Percentiles rank a stretch among this genome's conserved stretches.
phyloP scores from a whole-genome alignment of 2,329 filamentous ascomycete species.

The Stemphylium vesicarium region DNA sequence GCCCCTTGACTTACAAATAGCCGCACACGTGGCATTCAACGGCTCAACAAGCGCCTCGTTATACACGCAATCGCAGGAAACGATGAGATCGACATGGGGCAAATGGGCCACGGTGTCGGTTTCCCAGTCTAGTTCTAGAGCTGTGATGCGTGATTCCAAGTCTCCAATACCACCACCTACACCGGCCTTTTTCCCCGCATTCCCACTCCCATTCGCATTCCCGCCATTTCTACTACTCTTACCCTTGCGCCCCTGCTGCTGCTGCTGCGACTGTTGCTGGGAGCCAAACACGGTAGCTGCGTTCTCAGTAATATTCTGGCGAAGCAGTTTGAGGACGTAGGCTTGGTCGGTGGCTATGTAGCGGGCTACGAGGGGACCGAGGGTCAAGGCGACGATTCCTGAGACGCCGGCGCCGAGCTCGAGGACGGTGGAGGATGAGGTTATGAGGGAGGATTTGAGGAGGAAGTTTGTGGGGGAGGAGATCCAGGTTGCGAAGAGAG shows the following conservation, averaged over 20 bases:
- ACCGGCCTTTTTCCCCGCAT: not conserved
- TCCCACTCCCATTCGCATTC: conserved; percentile 35
- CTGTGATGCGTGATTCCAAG: conserved; percentile 9
- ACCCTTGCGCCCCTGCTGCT: conserved; percentile 6
- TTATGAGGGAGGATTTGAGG: conserved; percentile 62
- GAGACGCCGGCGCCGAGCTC: conserved; percentile 92
- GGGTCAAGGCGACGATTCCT: conserved; percentile 73
- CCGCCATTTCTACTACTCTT: not conserved
- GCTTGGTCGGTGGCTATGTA: conserved; percentile 88
- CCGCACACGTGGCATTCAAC: conserved; percentile 80
- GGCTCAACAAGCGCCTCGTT: conserved; percentile 85
- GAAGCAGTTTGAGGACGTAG: conserved; percentile 80
- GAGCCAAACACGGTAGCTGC: conserved; percentile 17
- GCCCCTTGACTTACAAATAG: conserved; percentile 68
- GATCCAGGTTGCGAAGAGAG: conserved; percentile 82
- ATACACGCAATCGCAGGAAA: conserved; percentile 95
- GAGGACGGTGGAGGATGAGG: conserved; percentile 65
- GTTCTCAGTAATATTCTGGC: conserved; percentile 76
- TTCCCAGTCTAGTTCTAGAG: conserved; percentile 82
- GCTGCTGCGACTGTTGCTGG: not conserved
- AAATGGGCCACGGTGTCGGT: conserved; percentile 54
- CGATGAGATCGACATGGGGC: conserved; percentile 70
- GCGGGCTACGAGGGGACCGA: conserved; percentile 65
- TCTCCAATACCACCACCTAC: not conserved
- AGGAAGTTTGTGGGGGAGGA: conserved; percentile 68